Base-by-base conservation (phyloP, 129 eudicot genomes). In the Artemisia annua region DNA sequence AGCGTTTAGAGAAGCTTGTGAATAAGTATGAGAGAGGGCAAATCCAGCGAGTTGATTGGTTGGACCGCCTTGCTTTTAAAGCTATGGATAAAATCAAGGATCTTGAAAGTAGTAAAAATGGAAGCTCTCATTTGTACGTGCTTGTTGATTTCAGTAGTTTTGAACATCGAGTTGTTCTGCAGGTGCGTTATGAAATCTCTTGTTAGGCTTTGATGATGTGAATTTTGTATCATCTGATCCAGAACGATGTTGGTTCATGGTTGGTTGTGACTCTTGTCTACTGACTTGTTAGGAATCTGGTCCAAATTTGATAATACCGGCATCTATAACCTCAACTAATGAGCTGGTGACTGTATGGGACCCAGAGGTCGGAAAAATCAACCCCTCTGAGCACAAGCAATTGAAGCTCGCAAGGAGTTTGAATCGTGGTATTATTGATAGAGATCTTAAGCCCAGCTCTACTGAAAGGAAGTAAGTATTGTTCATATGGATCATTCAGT, bases 331-430 rank as follows among this genome's bases (percentile, higher is more conserved):
- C 39, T 89, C 99, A 72, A 89, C 88, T 26, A 94, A 90, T 62
- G 99, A 94, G 78, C 80, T 94, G 64, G 99, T 94, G 74, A 87
- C 91, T 14, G 97, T 94, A 7, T 94, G 97, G 97, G 99, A 94
- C 77, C 99, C 99, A 20, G 99, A 95, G 72, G 87, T 90, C 48
- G 97, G 99, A 44, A 90, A 88, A 82, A 95, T 86, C 49, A 95
- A 95, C 86, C 99, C 99, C 46, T 90, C 97, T 18, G 97, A 95
- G 79, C 97, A 95, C 89, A 95, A 95, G 82, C 99, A 95, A 61
- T 83, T 90, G 53, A 95, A 95, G 81, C 88, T 95, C 18, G 96
- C 96, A 15, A 90, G 99, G 83, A 90, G 99, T 81, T 88, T 95
- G 70, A 88, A 76, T 60, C 99, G 97, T 77, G 99, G 96, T 79